Percentiles rank a stretch among this genome's conserved stretches.
Conservation (phyloP, 2,329 filamentous ascomycete genomes). For the Hymenoscyphus linearis region DNA sequence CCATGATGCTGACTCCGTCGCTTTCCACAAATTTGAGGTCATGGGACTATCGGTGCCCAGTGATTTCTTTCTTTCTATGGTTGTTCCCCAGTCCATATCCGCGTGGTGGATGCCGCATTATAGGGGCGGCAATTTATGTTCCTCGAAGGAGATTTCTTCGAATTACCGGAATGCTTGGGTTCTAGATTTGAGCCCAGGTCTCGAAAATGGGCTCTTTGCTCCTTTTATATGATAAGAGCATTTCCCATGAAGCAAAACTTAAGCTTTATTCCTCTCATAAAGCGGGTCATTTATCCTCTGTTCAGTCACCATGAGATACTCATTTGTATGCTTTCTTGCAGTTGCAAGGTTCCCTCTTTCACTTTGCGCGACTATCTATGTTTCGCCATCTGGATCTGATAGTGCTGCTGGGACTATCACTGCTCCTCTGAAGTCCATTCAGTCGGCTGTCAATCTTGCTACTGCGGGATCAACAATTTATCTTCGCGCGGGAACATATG, state of each 20-base stretch:
- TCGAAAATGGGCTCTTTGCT: not conserved
- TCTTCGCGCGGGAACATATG: constrained; percentile 41
- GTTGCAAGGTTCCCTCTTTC: not conserved
- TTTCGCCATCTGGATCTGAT: constrained; percentile 40
- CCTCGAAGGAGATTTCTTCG: not conserved
- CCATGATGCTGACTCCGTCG: not conserved
- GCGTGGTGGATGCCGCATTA: not conserved
- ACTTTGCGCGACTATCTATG: constrained; percentile 33
- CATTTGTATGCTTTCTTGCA: not conserved
- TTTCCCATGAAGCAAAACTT: not conserved
- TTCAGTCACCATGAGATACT: not conserved
- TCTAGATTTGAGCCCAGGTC: not conserved
- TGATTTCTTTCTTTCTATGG: not conserved
- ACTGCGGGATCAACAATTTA: constrained; percentile 42
- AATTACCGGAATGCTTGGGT: not conserved
- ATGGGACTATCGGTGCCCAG: not conserved
- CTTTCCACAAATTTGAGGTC: not conserved
- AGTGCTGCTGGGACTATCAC: constrained; percentile 35
- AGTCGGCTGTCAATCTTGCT: constrained; percentile 41
- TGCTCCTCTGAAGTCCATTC: constrained; percentile 41
- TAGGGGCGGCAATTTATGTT: not conserved
- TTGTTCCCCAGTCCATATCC: not conserved
- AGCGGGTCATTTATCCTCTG: not conserved
- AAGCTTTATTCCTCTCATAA: not conserved
- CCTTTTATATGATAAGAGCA: not conserved